Evolutionary conservation across 495 filamentous ascomycete genomes (phyloP), one percentile per base, ranked within the genome.

Genomic region (Xanthoparmelia taractica): DNA sequence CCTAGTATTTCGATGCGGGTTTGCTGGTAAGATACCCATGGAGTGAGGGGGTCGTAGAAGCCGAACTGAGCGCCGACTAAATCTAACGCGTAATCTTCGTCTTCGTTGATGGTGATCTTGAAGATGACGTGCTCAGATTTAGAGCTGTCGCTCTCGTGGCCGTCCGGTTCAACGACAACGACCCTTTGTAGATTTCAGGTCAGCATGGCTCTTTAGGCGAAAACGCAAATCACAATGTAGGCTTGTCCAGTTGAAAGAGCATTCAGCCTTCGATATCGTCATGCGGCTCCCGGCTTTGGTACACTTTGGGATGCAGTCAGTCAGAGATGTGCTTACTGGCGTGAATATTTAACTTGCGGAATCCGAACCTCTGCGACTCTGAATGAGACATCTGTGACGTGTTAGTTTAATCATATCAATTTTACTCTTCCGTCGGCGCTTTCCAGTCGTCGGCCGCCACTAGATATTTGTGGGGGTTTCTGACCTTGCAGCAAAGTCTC

Each of bases 61-160:
- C 68, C 68, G 38, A 65, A 68, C 29, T 72, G 70, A 3, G 63
- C 59, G 13, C 70, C 68, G 0, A 64, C 54, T n/a, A 66, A 31
- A 40, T 70, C 66, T 6, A 68, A 17, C 18, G 63, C 66, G 50
- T 64, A 70, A 8, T 13, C 20, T 33, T 64, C 63, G 15, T 52
- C 57, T 48, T 67, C 57, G 7, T 62, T 62, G 41, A 68, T 57
- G 2, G 54, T 62, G 36, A 67, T 47, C 1, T 50, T 64, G 2
- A 71, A 15, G 38, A 66, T 54, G 13, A 61, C 55, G 54, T 67
- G 65, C 10, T 40, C 31, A 15, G 29, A 45, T 10, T 43, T n/a
- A 8, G 48, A n/a, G 27, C 34, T 47, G 45, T 60, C 25, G 13
- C 40, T 43, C 12, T 60, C 12, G 4, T 43, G 18, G 11, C 43